Conservation (phyloP, 768 basidiomycete genomes). For the Psilocybe sp. region DNA sequence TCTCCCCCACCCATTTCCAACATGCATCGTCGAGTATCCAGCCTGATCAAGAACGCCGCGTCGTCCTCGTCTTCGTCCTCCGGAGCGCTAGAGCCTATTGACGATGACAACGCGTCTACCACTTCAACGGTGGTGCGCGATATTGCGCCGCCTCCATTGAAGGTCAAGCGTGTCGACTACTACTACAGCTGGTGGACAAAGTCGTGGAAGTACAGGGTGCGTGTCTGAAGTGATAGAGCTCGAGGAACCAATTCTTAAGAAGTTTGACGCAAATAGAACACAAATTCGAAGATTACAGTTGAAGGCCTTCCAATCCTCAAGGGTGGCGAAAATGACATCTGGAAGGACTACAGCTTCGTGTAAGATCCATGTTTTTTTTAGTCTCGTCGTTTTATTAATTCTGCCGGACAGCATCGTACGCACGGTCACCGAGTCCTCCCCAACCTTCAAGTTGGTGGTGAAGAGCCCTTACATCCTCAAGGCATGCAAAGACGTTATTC, state of each 20-base stretch:
- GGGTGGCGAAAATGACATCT: conserved; percentile 44
- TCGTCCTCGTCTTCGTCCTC: conserved; percentile 15
- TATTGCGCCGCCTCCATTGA: conserved; percentile 42
- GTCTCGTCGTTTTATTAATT: not conserved
- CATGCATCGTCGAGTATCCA: conserved; percentile 27
- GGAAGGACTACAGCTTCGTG: conserved; percentile 59
- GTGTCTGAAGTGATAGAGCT: not conserved
- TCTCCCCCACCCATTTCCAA: not conserved
- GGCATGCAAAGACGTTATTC: conserved; percentile 57
- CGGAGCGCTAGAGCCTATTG: conserved; percentile 10
- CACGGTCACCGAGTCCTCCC: conserved; percentile 39
- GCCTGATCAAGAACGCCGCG: conserved; percentile 16
- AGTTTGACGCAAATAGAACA: conserved; percentile 34
- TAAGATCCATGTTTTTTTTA: conserved; percentile 18
- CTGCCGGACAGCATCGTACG: conserved; percentile 43
- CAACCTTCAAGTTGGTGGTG: conserved; percentile 51
- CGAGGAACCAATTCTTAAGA: not conserved
- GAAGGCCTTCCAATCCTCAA: conserved; percentile 42
- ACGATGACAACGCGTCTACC: conserved; percentile 31
- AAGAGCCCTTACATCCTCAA: conserved; percentile 58
- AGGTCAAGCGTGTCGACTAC: conserved; percentile 59
- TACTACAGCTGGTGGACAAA: conserved; percentile 58
- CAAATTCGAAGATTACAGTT: conserved; percentile 48
- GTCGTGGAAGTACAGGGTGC: conserved; percentile 54
- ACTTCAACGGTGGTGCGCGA: conserved; percentile 33